These are phyloP conservation scores for Diplocarpon mali DNA, from an alignment of 2,329 filamentous ascomycete species.

Conservation along the genomic window DNA sequence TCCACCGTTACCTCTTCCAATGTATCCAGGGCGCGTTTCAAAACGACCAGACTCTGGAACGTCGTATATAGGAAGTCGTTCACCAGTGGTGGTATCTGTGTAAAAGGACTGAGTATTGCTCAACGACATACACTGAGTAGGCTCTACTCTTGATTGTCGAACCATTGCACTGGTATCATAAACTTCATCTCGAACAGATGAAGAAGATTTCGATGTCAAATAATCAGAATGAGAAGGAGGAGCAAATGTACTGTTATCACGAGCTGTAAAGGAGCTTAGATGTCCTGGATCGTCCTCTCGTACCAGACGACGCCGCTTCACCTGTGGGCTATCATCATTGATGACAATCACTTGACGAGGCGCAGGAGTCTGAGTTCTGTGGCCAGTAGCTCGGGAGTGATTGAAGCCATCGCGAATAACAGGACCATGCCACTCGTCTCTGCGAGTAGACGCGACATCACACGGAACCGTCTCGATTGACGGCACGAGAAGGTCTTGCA, in stretches of 20 bases:
- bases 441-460: constrained; percentile 16
- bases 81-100: constrained; percentile 12
- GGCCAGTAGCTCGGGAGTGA: constrained; percentile 12
- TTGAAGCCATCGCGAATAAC: constrained; percentile 8
- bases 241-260: constrained; percentile 15
- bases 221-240: constrained; percentile 17
- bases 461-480: constrained; percentile 26
- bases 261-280: constrained; percentile 19
- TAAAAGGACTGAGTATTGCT: constrained; percentile 9
- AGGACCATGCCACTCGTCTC: constrained; percentile 14
- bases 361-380: constrained; percentile 15
- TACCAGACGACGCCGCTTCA: constrained; percentile 23
- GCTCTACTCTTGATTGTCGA: constrained; percentile 10
- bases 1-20: constrained; percentile 13
- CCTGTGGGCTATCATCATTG: constrained; percentile 23
- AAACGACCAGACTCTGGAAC: constrained; percentile 14
- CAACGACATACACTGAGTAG: constrained; percentile 22
- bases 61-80: constrained; percentile 21
- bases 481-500: constrained; percentile 26
- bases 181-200: constrained; percentile 14
- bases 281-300: constrained; percentile 21
- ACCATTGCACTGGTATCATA: constrained; percentile 6
- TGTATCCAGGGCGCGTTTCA: constrained; percentile 9
- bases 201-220: constrained; percentile 15
- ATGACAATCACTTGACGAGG: constrained; percentile 23